Percentiles rank a stretch among this genome's conserved stretches.
These are phyloP conservation scores for Taiozyma sp. DNA, from an alignment of 1,139 yeast genomes.

Conservation along the genomic window DNA sequence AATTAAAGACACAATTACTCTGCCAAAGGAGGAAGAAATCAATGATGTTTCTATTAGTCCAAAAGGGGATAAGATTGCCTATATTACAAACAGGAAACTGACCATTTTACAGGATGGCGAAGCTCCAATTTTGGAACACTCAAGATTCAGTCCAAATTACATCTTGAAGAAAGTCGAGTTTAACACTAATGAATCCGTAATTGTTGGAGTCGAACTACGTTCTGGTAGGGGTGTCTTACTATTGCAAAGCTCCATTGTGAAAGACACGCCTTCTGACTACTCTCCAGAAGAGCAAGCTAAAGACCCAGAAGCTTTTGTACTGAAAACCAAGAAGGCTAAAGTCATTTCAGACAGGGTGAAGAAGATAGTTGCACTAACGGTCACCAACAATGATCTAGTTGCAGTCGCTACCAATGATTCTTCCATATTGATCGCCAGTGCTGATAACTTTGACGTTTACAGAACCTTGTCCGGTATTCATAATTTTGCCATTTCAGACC, in stretches of 20 bases:
- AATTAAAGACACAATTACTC: slow-evolving; percentile 35
- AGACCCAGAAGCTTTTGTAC: slow-evolving; percentile 2
- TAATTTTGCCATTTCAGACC: slow-evolving; percentile 73
- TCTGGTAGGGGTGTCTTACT: slow-evolving; percentile 38
- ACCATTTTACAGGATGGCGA: slow-evolving; percentile 48
- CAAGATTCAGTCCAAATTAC: slow-evolving; percentile 28
- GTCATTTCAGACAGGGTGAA: slow-evolving; percentile 3
- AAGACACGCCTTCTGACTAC: background rate
- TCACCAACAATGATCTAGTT: slow-evolving; percentile 44
- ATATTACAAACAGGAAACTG: slow-evolving; percentile 49
- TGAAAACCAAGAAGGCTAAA: slow-evolving; percentile 10
- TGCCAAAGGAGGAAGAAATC: slow-evolving; percentile 48
- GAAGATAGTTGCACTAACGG: slow-evolving; percentile 70
- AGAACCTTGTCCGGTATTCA: slow-evolving; percentile 60
- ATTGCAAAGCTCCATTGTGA: slow-evolving; percentile 22
- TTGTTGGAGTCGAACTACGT: slow-evolving; percentile 50
- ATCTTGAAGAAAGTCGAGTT: slow-evolving; percentile 58
- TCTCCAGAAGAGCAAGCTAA: background rate
- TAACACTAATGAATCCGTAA: slow-evolving; percentile 44
- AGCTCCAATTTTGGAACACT: slow-evolving; percentile 35
- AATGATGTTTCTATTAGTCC: slow-evolving; percentile 44
- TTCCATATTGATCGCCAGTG: slow-evolving; percentile 53
- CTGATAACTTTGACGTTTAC: slow-evolving; percentile 45
- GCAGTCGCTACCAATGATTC: slow-evolving; percentile 78
- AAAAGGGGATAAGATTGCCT: slow-evolving; percentile 51